Conservation (phyloP, 2,329 filamentous ascomycete genomes). For the Xylariomycetidae sp. region DNA sequence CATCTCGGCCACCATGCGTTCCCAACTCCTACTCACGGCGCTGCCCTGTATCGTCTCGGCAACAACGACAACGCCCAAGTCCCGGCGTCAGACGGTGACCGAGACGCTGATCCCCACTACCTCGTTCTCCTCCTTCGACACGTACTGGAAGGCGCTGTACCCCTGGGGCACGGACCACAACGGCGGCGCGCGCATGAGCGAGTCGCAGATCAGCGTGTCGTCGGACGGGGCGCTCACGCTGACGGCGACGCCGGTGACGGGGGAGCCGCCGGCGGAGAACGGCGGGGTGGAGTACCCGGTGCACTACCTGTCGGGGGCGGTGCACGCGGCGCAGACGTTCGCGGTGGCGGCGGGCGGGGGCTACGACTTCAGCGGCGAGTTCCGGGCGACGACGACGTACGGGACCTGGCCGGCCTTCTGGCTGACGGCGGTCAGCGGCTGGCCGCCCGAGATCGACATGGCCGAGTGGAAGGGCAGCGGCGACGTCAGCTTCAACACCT, state of each 20-base stretch:
- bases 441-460: conserved; percentile 44
- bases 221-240: conserved; percentile 30
- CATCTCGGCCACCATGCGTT: conserved; percentile 3
- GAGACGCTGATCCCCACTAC: conserved; percentile 5
- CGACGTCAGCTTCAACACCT: conserved; percentile 38
- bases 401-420: conserved; percentile 39
- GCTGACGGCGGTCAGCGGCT: conserved; percentile 37
- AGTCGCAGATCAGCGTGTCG: conserved; percentile 3
- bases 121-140: conserved; percentile 7
- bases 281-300: conserved; percentile 25
- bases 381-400: conserved; percentile 35
- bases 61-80: neutral
- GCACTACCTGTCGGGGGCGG: conserved; percentile 29
- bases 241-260: conserved; percentile 29
- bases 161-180: conserved; percentile 10
- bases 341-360: conserved; percentile 32
- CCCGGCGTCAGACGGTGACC: conserved; percentile 3
- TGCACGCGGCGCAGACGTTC: conserved; percentile 37
- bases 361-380: conserved; percentile 33
- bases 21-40: neutral
- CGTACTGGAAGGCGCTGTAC: conserved; percentile 7
- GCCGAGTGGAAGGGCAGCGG: conserved; percentile 43
- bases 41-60: conserved; percentile 1
- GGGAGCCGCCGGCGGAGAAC: conserved; percentile 14
- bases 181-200: conserved; percentile 8